Conservation (phyloP, 306 rosid genomes). For the Cicer chorassanicum region DNA sequence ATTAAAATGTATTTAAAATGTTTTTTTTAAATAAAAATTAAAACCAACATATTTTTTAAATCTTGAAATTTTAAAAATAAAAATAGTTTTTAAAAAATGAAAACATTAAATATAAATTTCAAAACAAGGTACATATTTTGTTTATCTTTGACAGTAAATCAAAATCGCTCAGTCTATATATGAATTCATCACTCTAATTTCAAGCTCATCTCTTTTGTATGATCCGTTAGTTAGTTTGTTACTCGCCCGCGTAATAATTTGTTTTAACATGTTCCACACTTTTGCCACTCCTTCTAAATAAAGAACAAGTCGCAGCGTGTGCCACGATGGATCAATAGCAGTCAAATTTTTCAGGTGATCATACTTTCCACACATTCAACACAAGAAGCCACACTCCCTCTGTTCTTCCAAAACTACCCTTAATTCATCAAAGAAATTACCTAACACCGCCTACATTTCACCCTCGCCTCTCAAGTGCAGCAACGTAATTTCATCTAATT, state of each 20-base stretch:
- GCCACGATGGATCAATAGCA: background rate
- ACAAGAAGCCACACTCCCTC: background rate
- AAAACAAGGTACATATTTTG: too few relatives aligned
- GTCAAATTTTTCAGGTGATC: background rate
- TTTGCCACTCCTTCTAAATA: background rate
- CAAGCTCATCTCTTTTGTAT: too few relatives aligned
- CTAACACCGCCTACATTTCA: too few relatives aligned
- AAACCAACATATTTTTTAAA: too few relatives aligned
- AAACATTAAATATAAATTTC: too few relatives aligned
- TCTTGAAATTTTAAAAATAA: too few relatives aligned
- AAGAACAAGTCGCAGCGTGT: conserved; percentile 4
- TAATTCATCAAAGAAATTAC: background rate
- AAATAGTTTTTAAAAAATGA: too few relatives aligned
- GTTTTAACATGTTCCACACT: background rate
- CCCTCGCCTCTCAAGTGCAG: background rate
- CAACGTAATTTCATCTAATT: background rate
- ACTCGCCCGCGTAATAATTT: background rate
- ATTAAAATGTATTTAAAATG: too few relatives aligned
- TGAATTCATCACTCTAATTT: too few relatives aligned
- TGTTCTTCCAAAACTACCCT: background rate
- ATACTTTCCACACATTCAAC: background rate
- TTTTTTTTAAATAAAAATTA: too few relatives aligned
- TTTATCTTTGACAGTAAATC: too few relatives aligned
- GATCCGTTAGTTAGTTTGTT: background rate
- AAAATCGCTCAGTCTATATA: too few relatives aligned